These are phyloP conservation scores for Phytopythium vexans DNA, from an alignment of 352 stramenopile genomes.

Conservation along the genomic window DNA sequence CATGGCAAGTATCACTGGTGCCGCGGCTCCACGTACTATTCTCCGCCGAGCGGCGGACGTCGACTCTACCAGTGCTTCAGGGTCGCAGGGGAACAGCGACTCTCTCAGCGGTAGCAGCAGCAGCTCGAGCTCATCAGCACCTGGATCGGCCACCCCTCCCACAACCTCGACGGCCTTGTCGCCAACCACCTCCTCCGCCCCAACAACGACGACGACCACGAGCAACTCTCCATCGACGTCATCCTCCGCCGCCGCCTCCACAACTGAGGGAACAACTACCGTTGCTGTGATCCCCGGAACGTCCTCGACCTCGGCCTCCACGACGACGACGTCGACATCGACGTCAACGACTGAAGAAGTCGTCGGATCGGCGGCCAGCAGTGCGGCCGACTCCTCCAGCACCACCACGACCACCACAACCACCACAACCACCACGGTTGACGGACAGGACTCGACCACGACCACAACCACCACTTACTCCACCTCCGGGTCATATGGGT, in stretches of 20 bases:
- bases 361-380: not conserved
- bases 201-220: not conserved
- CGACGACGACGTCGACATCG: conserved; percentile 1
- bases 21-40: not conserved
- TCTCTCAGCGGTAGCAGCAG: not conserved
- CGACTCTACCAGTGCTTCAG: too few relatives aligned
- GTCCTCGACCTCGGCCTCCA: not conserved
- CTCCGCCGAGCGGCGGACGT: conserved; percentile 1
- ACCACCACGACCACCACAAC: conserved; percentile 2
- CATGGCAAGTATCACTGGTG: conserved; percentile 6
- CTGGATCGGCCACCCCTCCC: not conserved
- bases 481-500: not conserved
- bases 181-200: not conserved
- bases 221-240: not conserved
- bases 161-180: not conserved
- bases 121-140: not conserved
- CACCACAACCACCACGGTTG: conserved; percentile 5
- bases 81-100: not conserved
- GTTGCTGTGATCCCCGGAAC: not conserved
- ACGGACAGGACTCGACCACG: not conserved
- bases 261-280: not conserved
- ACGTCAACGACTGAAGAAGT: conserved; percentile 3
- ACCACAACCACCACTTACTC: not conserved
- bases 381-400: conserved; percentile 2
- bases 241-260: not conserved